phyloP scores from a whole-genome alignment of 116 monocot genomes.

The Cymodocea nodosa region DNA sequence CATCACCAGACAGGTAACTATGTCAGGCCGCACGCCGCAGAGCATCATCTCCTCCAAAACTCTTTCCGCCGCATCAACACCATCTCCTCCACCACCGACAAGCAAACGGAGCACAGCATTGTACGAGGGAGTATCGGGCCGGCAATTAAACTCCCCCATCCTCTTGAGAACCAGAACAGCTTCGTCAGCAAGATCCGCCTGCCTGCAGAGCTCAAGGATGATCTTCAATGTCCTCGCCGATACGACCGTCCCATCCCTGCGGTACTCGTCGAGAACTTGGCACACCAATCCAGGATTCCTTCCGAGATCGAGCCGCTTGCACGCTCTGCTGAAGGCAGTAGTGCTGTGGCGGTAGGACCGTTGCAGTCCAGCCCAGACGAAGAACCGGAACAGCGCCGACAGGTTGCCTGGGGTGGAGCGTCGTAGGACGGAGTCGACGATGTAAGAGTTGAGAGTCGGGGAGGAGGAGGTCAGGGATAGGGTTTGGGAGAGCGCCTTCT shows the following conservation, averaged over 20 bases:
- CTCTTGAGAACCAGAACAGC: conserved; percentile 29
- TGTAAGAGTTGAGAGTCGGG: conserved; percentile 2
- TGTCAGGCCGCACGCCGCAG: conserved; percentile 17
- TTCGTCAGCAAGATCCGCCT: conserved; percentile 8
- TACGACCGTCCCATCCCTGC: conserved; percentile 8
- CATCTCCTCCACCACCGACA: not conserved
- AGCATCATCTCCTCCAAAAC: conserved; percentile 32
- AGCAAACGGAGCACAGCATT: conserved; percentile 38
- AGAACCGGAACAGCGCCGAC: conserved; percentile 34
- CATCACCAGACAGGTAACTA: conserved; percentile 18
- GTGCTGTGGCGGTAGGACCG: conserved; percentile 19
- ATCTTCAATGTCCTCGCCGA: conserved; percentile 18
- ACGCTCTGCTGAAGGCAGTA: conserved; percentile 27
- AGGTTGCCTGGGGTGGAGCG: conserved; percentile 11
- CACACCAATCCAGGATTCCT: conserved; percentile 13
- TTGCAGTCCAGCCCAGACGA: conserved; percentile 39
- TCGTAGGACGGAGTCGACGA: conserved; percentile 16
- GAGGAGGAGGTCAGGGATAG: conserved; percentile 5
- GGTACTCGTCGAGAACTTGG: conserved; percentile 20
- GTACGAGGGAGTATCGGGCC: conserved; percentile 42
- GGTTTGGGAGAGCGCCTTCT: conserved; percentile 7
- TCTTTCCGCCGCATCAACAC: not conserved
- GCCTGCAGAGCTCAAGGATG: conserved; percentile 33
- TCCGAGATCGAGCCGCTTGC: conserved; percentile 14
- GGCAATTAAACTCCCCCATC: conserved; percentile 42